A percentile compares a stretch with the other conserved stretches of the same genome.
Evolutionary conservation across 371 early-diverging fungal genomes (phyloP).

Genomic region (Gilbertella persicaria): DNA sequence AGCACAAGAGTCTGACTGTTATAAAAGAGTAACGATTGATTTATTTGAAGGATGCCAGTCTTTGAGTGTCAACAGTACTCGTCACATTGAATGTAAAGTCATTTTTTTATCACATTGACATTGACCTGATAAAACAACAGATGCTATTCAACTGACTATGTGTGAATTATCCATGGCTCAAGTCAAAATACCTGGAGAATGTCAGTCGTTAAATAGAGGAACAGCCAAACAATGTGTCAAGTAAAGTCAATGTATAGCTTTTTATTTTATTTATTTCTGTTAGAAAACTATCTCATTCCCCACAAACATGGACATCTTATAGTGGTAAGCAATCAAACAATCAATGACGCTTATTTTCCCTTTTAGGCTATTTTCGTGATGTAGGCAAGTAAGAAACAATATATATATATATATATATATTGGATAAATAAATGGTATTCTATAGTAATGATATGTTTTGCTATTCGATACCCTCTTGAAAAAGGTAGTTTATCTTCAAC

Average conservation of each 20-base stretch:
- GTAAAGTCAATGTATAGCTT: constrained; percentile 3
- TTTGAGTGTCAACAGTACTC: neutral
- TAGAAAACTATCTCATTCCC: constrained; percentile 19
- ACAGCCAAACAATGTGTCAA: constrained; percentile 3
- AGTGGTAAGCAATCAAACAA: too few species aligned
- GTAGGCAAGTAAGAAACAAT: constrained; percentile 18
- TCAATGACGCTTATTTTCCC: too few species aligned
- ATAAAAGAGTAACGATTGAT: constrained; percentile 10
- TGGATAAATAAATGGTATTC: neutral
- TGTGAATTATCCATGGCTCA: constrained; percentile 19
- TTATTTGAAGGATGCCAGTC: constrained; percentile 17
- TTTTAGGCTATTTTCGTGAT: constrained; percentile 25
- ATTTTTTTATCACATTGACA: neutral
- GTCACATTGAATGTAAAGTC: constrained; percentile 17
- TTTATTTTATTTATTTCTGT: neutral
- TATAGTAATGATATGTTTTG: constrained; percentile 27
- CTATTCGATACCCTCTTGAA: constrained; percentile 25
- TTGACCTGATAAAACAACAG: constrained; percentile 1
- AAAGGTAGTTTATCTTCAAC: constrained; percentile 11
- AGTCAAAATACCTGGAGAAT: constrained; percentile 7
- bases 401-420: neutral
- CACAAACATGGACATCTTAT: constrained; percentile 30
- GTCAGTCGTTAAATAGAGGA: neutral
- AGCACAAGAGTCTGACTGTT: constrained; percentile 22
- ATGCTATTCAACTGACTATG: constrained; percentile 21